Percentiles rank a stretch among this genome's conserved stretches.
phyloP scores from a whole-genome alignment of 108 stramenopile species.

The Skeletonema marinoi region DNA sequence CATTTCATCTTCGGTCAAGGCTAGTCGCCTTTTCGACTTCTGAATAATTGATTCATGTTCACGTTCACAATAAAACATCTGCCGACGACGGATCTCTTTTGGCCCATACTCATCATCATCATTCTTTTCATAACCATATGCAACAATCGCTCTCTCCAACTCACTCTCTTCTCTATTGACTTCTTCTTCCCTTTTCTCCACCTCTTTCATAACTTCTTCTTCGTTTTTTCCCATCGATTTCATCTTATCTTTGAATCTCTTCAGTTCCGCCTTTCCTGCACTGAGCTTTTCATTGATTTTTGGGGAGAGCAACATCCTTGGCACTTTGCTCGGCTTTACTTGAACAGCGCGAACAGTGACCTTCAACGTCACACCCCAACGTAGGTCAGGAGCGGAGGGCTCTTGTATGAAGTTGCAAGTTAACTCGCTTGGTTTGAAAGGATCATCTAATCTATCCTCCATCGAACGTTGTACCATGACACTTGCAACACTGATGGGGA shows the following conservation, averaged over 20 bases:
- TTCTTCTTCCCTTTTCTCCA: conserved; percentile 27
- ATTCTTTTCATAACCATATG: conserved; percentile 17
- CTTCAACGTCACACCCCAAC: conserved; percentile 46
- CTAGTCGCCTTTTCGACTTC: conserved; percentile 16
- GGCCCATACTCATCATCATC: conserved; percentile 19
- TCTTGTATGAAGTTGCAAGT: conserved; percentile 48
- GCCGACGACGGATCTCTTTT: conserved; percentile 32
- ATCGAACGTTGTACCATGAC: conserved; percentile 33
- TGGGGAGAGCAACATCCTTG: conserved; percentile 9
- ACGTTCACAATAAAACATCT: conserved; percentile 51
- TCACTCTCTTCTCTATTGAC: conserved; percentile 28
- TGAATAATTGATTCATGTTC: conserved; percentile 30
- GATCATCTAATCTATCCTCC: conserved; percentile 40
- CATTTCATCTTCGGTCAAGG: conserved; percentile 14
- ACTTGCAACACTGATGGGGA: conserved; percentile 48
- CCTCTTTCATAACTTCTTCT: conserved; percentile 26
- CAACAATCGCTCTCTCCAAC: conserved; percentile 32
- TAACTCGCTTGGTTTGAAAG: conserved; percentile 42
- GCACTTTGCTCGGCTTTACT: conserved; percentile 31
- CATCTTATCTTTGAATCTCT: conserved; percentile 12
- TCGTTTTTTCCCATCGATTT: conserved; percentile 19
- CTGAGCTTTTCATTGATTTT: conserved; percentile 5
- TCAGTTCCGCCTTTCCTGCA: conserved; percentile 2
- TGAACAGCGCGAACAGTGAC: conserved; percentile 47
- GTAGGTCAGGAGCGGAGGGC: conserved; percentile 30